Base-by-base conservation (phyloP, 2,329 filamentous ascomycete genomes). In the Cadophora malorum region DNA sequence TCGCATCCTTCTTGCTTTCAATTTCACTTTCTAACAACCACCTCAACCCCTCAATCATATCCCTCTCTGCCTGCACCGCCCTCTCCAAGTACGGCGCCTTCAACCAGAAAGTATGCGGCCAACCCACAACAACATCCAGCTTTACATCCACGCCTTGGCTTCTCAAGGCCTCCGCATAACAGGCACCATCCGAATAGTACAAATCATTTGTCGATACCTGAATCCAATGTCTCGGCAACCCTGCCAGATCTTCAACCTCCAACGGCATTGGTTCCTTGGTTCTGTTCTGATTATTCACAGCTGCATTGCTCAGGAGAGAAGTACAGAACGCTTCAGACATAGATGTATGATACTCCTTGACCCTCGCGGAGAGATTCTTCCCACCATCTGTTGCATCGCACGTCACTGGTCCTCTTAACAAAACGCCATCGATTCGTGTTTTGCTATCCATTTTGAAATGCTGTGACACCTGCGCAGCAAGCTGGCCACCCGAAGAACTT, bases 81-180 rank as follows among this genome's bases (percentile, higher is more conserved):
- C 78, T 76, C 14, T 79, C 73, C 72, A 84, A 71, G 66, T 67
- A 75, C 41, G 81, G 83, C 23, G 80, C 80, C 75, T 81, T 80
- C 67, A 85, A 73, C 84, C 84, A 85, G 72, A 84, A 85, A 8
- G 84, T 86, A 76, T 86, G 84, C 21, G 83, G 83, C 79, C 80
- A 85, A 9, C 83, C 83, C 64, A 73, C 68, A 33, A 83, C 78
- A 1, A 84, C 78, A 70, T 82, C 79, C 7, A 83, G 72, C 66
- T 74, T 78, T 0, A 84, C 80, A 14, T 81, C 78, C 0, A 80
- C 78, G 12, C 80, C 81, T 4, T 77, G 79, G 14, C 78, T 74
- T 50, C 74, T 76, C 67, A 86, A 73, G 3, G 78, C 74, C 73
- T 80, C 80, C 4, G 80, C 83, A 72, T 84, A 85, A 70, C 83